phyloP scores from a whole-genome alignment of 495 filamentous ascomycete genomes.

The Penicillium goetzii region DNA sequence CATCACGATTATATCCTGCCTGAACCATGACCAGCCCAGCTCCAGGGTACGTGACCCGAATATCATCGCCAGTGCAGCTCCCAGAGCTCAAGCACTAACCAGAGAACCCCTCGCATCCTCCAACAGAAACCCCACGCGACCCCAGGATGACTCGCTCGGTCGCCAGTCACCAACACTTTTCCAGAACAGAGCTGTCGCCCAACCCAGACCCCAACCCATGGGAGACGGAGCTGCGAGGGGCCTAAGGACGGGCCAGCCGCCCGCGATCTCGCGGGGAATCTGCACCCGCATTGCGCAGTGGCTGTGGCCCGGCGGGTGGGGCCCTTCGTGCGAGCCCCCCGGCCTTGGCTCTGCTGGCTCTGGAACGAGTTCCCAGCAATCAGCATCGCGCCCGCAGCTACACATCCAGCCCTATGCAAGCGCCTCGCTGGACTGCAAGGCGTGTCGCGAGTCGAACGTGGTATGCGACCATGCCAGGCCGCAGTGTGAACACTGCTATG shows the following conservation, averaged over 20 bases:
- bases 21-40: conserved; percentile 2
- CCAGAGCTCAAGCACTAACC: not conserved
- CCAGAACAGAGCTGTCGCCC: not conserved
- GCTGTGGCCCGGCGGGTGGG: conserved; percentile 29
- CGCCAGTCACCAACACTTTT: not conserved
- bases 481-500: conserved; percentile 42
- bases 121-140: not conserved
- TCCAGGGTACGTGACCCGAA: not conserved
- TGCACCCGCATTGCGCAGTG: conserved; percentile 25
- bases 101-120: not conserved
- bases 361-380: not conserved
- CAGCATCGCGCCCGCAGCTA: conserved; percentile 7
- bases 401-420: conserved; percentile 1
- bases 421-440: conserved; percentile 31
- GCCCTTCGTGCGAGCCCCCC: conserved; percentile 14
- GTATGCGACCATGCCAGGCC: conserved; percentile 41
- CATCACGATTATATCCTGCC: conserved; percentile 1
- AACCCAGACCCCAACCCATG: not conserved
- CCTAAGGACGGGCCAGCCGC: conserved; percentile 2
- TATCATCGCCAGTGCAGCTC: not conserved
- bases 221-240: not conserved
- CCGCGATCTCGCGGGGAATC: conserved; percentile 18
- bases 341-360: not conserved
- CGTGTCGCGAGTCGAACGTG: conserved; percentile 37
- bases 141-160: not conserved